Evolutionary conservation across 371 early-diverging fungal genomes (phyloP), one percentile per base, ranked within the genome.

Genomic region (Syncephalastrum sp.): DNA sequence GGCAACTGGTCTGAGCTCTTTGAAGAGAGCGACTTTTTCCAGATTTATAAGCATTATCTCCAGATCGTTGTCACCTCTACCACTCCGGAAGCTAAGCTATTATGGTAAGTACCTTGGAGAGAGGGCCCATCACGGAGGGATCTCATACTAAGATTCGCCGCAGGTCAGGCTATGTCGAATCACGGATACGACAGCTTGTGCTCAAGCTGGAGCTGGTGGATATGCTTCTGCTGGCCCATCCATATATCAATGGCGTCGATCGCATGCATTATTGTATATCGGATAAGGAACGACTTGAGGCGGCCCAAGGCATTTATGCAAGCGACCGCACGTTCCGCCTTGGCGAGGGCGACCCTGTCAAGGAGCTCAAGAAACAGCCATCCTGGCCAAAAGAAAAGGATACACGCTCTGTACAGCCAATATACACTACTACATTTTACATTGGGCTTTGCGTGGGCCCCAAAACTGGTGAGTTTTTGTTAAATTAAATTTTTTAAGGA

Each of bases 131-230:
- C 50, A 23, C 48, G 49, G 42, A 25, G 5, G 21, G 5, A 24
- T 25, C 43, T 50, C 21, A 51, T 5, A 3, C 14, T 48, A 12
- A 19, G 41, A 27, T 29, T 25, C 44, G 47, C 25, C 21, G 13
- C 58, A 89, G 89, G 87, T 79, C 89, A 27, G 99, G 99, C 43
- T 81, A 92, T 60, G 91, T 98, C 1, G 99, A 99, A 68, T 93
- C 97, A 8, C 85, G 90, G 53, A 68, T 99, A 25, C 90, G 99
- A 60, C 92, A 94, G 50, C 82, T 97, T 8, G 89, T 97, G 2
- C 72, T 82, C 55, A 92, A 91, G 66, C 70, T 99, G 42, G 99
- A 99, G 64, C 60, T 67, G 8, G 77, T 90, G 1, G 94, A 94
- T 10, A 75, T 83, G 57, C 64, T 99, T 43, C 68, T 74, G 10